phyloP scores from a whole-genome alignment of 2,329 filamentous ascomycete species.

The Stachybotrys chartarum region DNA sequence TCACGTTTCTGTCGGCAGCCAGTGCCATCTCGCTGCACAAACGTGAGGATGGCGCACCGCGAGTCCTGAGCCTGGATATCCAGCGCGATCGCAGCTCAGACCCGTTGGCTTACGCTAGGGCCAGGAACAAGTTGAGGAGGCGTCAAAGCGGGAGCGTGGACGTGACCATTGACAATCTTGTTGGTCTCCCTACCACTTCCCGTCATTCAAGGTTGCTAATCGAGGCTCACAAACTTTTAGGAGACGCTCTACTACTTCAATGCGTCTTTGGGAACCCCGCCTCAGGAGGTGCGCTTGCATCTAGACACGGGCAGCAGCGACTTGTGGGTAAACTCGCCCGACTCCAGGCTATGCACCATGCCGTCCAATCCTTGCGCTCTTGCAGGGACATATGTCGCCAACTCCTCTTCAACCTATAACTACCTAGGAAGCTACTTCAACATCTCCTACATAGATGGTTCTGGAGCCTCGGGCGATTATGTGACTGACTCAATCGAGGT shows the following conservation, averaged over 20 bases:
- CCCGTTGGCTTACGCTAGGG: conserved; percentile 35
- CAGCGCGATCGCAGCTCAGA: conserved; percentile 28
- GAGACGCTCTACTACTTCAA: conserved; percentile 60
- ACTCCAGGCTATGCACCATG: conserved; percentile 51
- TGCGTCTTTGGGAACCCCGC: conserved; percentile 54
- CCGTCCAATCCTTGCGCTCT: conserved; percentile 44
- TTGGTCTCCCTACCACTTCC: neutral
- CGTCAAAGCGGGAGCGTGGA: conserved; percentile 24
- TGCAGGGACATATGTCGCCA: conserved; percentile 62
- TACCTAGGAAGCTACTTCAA: conserved; percentile 74
- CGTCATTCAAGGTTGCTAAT: neutral
- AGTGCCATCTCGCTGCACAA: conserved; percentile 19
- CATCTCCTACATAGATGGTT: conserved; percentile 81
- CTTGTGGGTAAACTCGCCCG: conserved; percentile 61
- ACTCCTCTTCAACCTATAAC: conserved; percentile 67
- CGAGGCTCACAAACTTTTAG: conserved; percentile 19
- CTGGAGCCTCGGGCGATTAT: conserved; percentile 71
- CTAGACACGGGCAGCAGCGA: conserved; percentile 65
- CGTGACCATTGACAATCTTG: conserved; percentile 43
- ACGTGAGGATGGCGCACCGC: conserved; percentile 24
- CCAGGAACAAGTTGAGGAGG: conserved; percentile 25
- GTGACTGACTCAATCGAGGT: conserved; percentile 65
- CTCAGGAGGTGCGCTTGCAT: conserved; percentile 49
- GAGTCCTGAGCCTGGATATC: conserved; percentile 38
- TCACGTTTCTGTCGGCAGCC: conserved; percentile 17